Evolutionary conservation across 306 rosid species (phyloP).

Genomic region (Gastrolobium bilobum): DNA sequence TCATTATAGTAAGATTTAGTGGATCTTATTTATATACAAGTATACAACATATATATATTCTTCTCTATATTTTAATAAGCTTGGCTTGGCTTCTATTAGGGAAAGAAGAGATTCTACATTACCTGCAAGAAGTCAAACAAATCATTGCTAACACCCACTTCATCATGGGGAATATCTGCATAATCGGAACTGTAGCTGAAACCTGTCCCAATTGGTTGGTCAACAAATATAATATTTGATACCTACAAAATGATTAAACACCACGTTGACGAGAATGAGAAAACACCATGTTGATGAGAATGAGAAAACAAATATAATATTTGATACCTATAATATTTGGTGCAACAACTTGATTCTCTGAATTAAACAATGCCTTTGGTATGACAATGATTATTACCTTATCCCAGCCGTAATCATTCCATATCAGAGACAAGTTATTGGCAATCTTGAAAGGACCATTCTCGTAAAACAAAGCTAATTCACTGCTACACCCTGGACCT

Average conservation of each 20-base stretch:
- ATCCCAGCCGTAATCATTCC: constrained; percentile 98
- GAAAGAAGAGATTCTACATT: neutral
- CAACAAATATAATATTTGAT: constrained; percentile 85
- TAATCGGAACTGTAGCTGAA: constrained; percentile 74
- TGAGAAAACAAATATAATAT: too few relatives aligned
- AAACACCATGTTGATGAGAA: neutral
- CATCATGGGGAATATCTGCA: constrained; percentile 71
- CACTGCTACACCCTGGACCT: constrained; percentile 97
- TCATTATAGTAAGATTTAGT: neutral
- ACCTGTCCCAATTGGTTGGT: constrained; percentile 94
- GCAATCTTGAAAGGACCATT: constrained; percentile 88
- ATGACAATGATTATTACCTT: constrained; percentile 52
- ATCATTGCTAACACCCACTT: constrained; percentile 86
- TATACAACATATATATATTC: neutral
- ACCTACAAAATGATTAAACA: constrained; percentile 62
- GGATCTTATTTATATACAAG: neutral
- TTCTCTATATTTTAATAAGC: neutral
- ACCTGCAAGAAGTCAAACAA: constrained; percentile 94
- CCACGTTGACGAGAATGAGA: neutral
- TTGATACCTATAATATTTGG: too few relatives aligned
- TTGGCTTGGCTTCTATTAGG: neutral
- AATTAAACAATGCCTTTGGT: neutral
- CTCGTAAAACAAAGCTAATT: constrained; percentile 85
- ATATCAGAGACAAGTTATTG: constrained; percentile 71
- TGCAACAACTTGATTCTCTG: neutral